A percentile compares a stretch with the other conserved stretches of the same genome.
Evolutionary conservation across 2,329 filamentous ascomycete species (phyloP).

Genomic region (Colletotrichum filicis): DNA sequence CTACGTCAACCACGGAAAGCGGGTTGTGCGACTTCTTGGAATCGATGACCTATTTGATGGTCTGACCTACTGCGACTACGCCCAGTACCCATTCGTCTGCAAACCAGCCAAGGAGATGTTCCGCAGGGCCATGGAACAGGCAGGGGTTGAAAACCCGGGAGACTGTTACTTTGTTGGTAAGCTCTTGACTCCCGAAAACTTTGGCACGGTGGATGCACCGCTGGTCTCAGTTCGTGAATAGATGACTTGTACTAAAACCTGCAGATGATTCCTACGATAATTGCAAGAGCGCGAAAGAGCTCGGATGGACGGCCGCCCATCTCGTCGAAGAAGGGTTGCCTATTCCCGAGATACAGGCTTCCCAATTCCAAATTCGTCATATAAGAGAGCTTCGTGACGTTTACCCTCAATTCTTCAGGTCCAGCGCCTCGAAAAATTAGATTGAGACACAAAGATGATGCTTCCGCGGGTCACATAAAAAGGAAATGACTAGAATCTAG

Average conservation of each 20-base stretch:
- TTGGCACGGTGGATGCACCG: neutral
- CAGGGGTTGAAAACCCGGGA: constrained; percentile 72
- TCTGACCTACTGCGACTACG: constrained; percentile 94
- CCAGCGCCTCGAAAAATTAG: constrained; percentile 30
- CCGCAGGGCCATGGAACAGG: constrained; percentile 87
- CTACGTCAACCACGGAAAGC: constrained; percentile 85
- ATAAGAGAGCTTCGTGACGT: constrained; percentile 79
- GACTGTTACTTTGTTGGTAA: constrained; percentile 93
- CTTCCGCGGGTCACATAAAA: neutral
- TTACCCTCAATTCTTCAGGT: constrained; percentile 90
- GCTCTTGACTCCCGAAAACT: constrained; percentile 45
- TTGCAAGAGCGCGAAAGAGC: constrained; percentile 77
- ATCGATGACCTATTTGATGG: constrained; percentile 94
- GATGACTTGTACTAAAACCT: neutral
- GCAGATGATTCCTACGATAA: constrained; percentile 89
- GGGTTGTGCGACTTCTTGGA: constrained; percentile 84
- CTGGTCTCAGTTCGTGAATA: neutral
- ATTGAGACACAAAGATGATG: neutral
- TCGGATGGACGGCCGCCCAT: constrained; percentile 90
- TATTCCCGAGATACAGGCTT: constrained; percentile 71
- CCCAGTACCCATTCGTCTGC: constrained; percentile 77
- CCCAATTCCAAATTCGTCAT: constrained; percentile 78
- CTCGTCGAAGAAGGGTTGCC: constrained; percentile 81
- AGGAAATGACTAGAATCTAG: neutral
- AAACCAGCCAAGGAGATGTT: constrained; percentile 89